Evolutionary conservation across 176 grass and related monocot species (phyloP), one percentile per base, ranked within the genome.

Genomic region (Miscanthus lutarioriparius): DNA sequence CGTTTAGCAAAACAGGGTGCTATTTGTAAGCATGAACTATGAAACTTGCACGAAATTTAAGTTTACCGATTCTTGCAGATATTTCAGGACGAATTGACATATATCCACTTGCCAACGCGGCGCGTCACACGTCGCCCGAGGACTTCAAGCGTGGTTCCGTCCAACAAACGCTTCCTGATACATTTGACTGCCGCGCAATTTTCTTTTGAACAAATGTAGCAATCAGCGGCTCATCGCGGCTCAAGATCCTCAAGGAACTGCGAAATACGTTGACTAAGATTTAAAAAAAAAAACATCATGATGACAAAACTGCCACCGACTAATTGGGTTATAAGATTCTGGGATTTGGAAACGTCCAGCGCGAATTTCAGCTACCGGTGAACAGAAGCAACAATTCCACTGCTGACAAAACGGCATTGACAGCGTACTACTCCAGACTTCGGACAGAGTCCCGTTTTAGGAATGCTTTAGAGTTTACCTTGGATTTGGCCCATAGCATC

Each of bases 251-350:
- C 59, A 35, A 54, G 58, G 32, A 83, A 30, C 32, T 20, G 45
- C 61, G 38, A 75, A 75, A 67, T 38, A 33, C 69, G 69, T 84
- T 83, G 89, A 90, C 89, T 30, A 90, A 79, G 10, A 17, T 37
- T 68, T 59, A 3, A 48, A 53, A n/a, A 26, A 37, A 65, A 32
- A 43, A 14, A 27, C 78, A 64, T 62, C 68, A 44, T 33, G 28
- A 20, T 83, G 37, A 61, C 69, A 61, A 47, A 79, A 74, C 68
- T 38, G 59, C 78, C 75, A 61, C 84, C 75, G 59, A 61, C 84
- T 8, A 28, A 67, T 28, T n/a, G 43, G 5, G 44, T 48, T 86
- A 67, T 39, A 79, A 86, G 44, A 74, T 12, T 58, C 59, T 53
- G 54, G 13, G 17, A 40, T 43, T 74, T 83, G 73, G 77, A 35